phyloP scores from a whole-genome alignment of 2,329 filamentous ascomycete genomes.

The Hymenoscyphus albidus region DNA sequence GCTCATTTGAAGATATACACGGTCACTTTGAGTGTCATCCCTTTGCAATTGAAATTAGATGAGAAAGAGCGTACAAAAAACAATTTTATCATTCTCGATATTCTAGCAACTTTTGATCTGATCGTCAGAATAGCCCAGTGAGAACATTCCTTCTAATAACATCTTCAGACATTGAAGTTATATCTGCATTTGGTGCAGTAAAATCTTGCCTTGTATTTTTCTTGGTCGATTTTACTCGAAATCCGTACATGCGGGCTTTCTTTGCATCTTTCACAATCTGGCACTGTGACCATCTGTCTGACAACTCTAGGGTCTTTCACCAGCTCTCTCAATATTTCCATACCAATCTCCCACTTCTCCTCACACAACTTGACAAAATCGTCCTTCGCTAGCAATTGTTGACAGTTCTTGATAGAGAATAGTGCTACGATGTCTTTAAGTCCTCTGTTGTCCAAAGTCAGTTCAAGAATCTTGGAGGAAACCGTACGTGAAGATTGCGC shows the following conservation, averaged over 20 bases:
- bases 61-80: too few species aligned
- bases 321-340: background rate
- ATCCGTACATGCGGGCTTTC: background rate
- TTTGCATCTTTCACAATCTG: background rate
- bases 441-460: too few species aligned
- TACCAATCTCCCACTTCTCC: background rate
- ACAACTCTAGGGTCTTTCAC: background rate
- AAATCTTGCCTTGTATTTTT: background rate
- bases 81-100: background rate
- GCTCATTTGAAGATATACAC: too few species aligned
- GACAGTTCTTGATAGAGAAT: background rate
- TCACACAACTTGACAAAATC: background rate
- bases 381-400: background rate
- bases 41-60: too few species aligned
- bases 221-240: background rate
- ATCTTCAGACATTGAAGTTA: background rate
- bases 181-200: background rate
- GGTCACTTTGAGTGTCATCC: too few species aligned
- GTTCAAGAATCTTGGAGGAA: too few species aligned
- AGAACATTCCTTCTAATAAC: background rate
- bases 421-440: background rate
- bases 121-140: background rate
- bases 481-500: too few species aligned
- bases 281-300: background rate
- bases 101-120: background rate